phyloP scores from a whole-genome alignment of 1,284 basidiomycete species.

The Mycena citricolor region DNA sequence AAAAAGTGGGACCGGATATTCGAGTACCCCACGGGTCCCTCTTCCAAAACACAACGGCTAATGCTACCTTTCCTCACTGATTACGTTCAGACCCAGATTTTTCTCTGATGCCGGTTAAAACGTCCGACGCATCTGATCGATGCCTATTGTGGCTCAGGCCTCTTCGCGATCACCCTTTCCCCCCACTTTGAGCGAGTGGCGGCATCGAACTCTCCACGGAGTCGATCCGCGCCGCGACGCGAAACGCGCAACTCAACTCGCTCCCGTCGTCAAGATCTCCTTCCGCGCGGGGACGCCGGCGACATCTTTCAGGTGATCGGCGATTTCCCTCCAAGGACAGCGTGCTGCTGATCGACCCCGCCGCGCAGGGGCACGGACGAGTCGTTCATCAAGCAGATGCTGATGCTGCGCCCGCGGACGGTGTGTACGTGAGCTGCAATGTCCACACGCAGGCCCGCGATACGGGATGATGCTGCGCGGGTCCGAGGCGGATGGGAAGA shows the following conservation, averaged over 20 bases:
- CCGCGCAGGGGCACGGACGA: constrained; percentile 90
- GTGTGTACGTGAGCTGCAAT: constrained; percentile 94
- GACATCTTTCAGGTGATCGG: constrained; percentile 67
- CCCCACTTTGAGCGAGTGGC: constrained; percentile 77
- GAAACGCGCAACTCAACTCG: constrained; percentile 80
- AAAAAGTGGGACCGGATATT: constrained; percentile 84
- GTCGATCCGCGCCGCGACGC: constrained; percentile 78
- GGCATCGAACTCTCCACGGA: constrained; percentile 87
- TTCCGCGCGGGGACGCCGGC: constrained; percentile 72
- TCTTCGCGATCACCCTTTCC: constrained; percentile 90
- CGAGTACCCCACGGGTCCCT: constrained; percentile 90
- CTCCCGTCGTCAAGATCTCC: constrained; percentile 48
- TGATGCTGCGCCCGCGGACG: constrained; percentile 66
- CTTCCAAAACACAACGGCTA: constrained; percentile 96
- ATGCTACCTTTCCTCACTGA: constrained; percentile 82
- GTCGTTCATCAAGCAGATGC: constrained; percentile 77
- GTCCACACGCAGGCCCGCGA: constrained; percentile 87
- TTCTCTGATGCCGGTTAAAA: constrained; percentile 36
- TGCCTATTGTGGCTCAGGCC: constrained; percentile 88
- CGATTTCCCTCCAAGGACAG: constrained; percentile 69
- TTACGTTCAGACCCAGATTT: constrained; percentile 80
- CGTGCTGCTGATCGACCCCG: constrained; percentile 79
- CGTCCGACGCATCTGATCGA: constrained; percentile 90
- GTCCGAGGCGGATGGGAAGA: constrained; percentile 41
- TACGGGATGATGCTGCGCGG: constrained; percentile 62